Conservation (phyloP, 2,329 filamentous ascomycete species). For the Xylaria sp. region DNA sequence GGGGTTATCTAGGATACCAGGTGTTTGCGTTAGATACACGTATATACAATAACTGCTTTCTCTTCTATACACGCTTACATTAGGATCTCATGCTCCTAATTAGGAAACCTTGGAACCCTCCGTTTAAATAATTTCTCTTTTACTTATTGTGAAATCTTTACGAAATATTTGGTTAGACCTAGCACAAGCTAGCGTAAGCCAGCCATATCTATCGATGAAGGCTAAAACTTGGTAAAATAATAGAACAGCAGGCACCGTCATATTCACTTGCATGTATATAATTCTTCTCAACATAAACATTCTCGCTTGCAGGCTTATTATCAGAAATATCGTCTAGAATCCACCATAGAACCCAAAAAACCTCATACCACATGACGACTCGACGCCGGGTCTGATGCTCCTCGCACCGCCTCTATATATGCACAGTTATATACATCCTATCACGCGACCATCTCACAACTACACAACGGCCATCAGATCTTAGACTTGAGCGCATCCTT, state of each 20-base stretch:
- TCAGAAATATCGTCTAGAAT: neutral
- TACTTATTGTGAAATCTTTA: too few relatives aligned
- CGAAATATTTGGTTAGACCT: neutral
- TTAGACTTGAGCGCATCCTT: slow-evolving; percentile 27
- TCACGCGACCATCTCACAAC: neutral
- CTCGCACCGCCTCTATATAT: neutral
- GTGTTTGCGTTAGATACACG: neutral
- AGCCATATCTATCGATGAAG: too few relatives aligned
- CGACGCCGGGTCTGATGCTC: neutral
- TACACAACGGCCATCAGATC: slow-evolving; percentile 19
- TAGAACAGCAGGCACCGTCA: too few relatives aligned
- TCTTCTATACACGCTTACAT: neutral
- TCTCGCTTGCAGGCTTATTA: neutral
- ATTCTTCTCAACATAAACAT: too few relatives aligned
- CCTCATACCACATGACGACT: neutral
- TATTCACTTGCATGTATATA: too few relatives aligned
- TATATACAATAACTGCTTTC: neutral
- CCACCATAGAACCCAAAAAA: too few relatives aligned
- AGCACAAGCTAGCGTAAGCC: too few relatives aligned
- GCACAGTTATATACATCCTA: neutral
- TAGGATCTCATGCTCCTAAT: neutral
- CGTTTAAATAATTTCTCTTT: too few relatives aligned
- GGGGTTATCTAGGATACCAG: neutral
- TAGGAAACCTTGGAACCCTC: neutral
- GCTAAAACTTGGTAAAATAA: too few relatives aligned